Evolutionary conservation across 345 rosid species (phyloP).

Genomic region (Anacardium occidentale): DNA sequence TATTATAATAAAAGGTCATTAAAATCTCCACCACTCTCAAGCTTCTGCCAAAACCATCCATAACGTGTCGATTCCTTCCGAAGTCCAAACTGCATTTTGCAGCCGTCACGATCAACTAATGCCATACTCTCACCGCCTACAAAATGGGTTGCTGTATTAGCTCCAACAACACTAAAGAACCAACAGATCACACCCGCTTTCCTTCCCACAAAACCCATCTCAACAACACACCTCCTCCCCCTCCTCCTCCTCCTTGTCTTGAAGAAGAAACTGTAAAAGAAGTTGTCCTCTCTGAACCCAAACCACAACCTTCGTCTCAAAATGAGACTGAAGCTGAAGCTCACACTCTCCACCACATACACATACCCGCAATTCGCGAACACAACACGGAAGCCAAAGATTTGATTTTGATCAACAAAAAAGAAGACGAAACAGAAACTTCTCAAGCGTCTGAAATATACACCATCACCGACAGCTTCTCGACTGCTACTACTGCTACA

Average conservation of each 20-base stretch:
- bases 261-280: conserved; percentile 78
- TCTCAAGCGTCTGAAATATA: conserved; percentile 55
- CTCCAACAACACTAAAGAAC: conserved; percentile 20
- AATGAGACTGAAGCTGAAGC: neutral
- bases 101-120: neutral
- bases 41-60: neutral
- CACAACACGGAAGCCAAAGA: conserved; percentile 21
- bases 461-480: conserved; percentile 46
- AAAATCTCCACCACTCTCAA: neutral
- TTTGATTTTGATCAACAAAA: conserved; percentile 22
- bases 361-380: conserved; percentile 14
- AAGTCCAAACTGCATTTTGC: neutral
- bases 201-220: conserved; percentile 4
- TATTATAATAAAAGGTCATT: neutral
- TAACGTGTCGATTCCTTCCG: neutral
- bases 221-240: conserved; percentile 20
- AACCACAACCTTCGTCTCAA: neutral
- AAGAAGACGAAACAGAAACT: conserved; percentile 23
- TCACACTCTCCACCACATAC: conserved; percentile 12
- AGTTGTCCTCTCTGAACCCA: conserved; percentile 53
- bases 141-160: conserved; percentile 66
- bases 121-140: neutral
- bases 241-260: conserved; percentile 28
- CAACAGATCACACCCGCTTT: conserved; percentile 21
- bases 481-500: conserved; percentile 48